Base-by-base conservation (phyloP, 2,329 filamentous ascomycete genomes). In the Ascosphaera apis region DNA sequence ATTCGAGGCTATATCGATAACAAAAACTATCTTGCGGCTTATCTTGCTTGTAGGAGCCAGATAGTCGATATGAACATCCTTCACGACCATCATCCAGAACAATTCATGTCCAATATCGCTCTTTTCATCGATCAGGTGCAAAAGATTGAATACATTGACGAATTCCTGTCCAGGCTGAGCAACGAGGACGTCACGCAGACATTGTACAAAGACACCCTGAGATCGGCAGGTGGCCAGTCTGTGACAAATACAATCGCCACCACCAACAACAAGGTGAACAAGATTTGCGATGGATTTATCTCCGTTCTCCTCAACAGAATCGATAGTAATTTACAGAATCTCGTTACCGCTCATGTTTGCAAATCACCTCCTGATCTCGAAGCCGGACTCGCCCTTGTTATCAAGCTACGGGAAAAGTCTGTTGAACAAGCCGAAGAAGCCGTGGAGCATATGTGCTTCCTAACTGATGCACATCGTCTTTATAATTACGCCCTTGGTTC, bases 61-160 rank as follows among this genome's bases (percentile, higher is more conserved):
- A 72, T 91, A 45, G 88, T 98, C 1, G 88, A 98, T 49, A 84
- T 95, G 77, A 98, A 98, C 49, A 86, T 98, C 41, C 62, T 98
- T 2, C 86, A 91, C 48, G 88, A 98, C 49, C 81, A 95, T 55
- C 72, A 73, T n/a, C 82, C 86, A 0, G 65, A 73, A 27, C 79
- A 91, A 44, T 93, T 98, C 50, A 65, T 93, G 51, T 60, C 66
- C 3, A 79, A 74, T 43, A 68, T 92, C 8, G 63, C 65, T 0
- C 54, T 79, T 1, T 91, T 98, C 48, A 62, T 95, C 21, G 72
- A 82, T 13, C 84, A 98, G 52, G 64, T 98, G 30, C 72, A 76
- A 45, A 83, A 80, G 42, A 63, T 78, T 9, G 69, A 83, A 27
- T 77, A 81, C 43, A 76, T 95, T 40, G 88, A 98, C 50, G 64